A percentile compares a stretch with the other conserved stretches of the same genome.
Evolutionary conservation across 1,284 basidiomycete species (phyloP).

Genomic region (Lignosus rhinocerotis): DNA sequence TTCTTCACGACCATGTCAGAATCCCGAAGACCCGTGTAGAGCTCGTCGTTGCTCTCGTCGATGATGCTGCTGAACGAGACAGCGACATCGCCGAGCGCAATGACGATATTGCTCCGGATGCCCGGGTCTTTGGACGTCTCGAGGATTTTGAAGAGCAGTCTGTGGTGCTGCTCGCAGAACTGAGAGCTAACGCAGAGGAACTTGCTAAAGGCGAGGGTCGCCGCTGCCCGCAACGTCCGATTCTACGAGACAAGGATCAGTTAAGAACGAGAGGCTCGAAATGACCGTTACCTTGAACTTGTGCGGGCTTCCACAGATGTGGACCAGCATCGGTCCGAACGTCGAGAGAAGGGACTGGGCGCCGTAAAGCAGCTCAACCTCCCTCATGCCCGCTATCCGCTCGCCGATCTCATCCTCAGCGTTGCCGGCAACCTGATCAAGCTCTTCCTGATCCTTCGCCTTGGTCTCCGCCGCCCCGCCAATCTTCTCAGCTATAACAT

Average conservation of each 20-base stretch:
- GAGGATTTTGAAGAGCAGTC: conserved; percentile 90
- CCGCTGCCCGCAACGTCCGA: conserved; percentile 81
- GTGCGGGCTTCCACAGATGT: conserved; percentile 87
- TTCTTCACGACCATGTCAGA: conserved; percentile 92
- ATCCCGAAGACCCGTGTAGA: conserved; percentile 94
- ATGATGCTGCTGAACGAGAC: conserved; percentile 96
- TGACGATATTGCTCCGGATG: conserved; percentile 94
- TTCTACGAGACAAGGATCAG: conserved; percentile 55
- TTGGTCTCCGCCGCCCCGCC: conserved; percentile 36
- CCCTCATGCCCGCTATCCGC: conserved; percentile 79
- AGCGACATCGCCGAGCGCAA: conserved; percentile 95
- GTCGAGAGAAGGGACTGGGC: conserved; percentile 80
- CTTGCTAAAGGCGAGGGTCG: conserved; percentile 90
- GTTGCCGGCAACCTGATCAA: conserved; percentile 96
- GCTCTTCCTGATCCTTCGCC: conserved; percentile 80
- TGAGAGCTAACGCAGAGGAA: conserved; percentile 94
- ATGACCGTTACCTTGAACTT: conserved; percentile 70
- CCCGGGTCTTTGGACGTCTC: conserved; percentile 88
- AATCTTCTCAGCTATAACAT: conserved; percentile 53
- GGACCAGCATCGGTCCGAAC: conserved; percentile 88
- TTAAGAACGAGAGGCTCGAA: no score
- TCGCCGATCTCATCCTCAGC: conserved; percentile 99
- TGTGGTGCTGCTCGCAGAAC: conserved; percentile 91
- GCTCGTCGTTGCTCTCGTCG: conserved; percentile 94
- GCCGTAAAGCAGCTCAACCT: conserved; percentile 88